Evolutionary conservation across 1,284 basidiomycete genomes (phyloP), one percentile per base, ranked within the genome.

Genomic region (Apiotrichum veenhuisii): DNA sequence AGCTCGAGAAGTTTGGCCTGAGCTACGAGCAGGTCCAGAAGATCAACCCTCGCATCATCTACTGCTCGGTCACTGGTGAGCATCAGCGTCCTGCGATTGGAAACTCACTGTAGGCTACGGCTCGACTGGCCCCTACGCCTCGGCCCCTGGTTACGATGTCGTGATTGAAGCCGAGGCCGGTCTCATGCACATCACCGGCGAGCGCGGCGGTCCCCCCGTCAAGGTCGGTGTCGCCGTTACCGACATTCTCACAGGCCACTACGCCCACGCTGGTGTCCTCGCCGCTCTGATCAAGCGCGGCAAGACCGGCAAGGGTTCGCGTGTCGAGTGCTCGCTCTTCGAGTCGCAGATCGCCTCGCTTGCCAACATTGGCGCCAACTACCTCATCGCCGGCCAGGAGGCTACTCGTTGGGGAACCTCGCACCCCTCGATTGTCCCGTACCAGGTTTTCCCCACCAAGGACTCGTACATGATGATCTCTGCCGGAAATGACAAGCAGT

Each of bases 151-250:
- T 7, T 95, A 95, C 75, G 91, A 95, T 72, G 92, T 94, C 27
- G 83, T 91, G 34, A 88, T 93, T 41, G 90, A 93, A 72, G 91
- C 86, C 14, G 91, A 95, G 77, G 91, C 91, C 27, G 92, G 92
- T 15, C 77, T 95, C 49, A 94, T 95, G 91, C 91, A 94, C 75
- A 94, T 94, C 68, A 97, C 94, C 11, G 93, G 93, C 46, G 94
- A 97, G 77, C 82, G 87, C 9, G 87, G 89, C 67, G 85, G 92
- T 3, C 83, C 85, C 17, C 94, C 93, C 1, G 88, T 86, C 72
- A 97, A 97, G 77, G 90, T 92, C 33, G 90, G 90, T 7, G 90
- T 94, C 17, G 91, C 92, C 0, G 87, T 87, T 20, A 94, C 91
- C 20, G 93, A 97, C 75, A 83, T 96, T 56, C 52, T 77, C 51